Evolutionary conservation across 306 rosid species (phyloP).

Genomic region (Cucurbita moschata): DNA sequence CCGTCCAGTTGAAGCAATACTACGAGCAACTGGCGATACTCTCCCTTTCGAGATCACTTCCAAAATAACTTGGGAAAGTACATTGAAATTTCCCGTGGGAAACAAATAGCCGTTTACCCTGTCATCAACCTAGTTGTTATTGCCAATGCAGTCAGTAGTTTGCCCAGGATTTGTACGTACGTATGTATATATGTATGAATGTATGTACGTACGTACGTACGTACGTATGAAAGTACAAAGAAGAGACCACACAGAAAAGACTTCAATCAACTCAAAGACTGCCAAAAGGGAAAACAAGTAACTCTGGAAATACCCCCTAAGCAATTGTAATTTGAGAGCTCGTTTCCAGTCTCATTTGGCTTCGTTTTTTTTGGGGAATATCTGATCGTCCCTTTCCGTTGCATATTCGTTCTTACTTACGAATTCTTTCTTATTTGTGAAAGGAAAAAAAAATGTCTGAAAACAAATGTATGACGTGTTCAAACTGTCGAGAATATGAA

Average conservation of each 20-base stretch:
- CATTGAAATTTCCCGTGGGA: conserved; percentile 47
- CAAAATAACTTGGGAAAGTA: conserved; percentile 40
- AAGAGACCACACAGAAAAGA: background rate
- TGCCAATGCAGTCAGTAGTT: conserved; percentile 25
- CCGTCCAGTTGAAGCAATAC: conserved; percentile 64
- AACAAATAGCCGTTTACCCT: conserved; percentile 82
- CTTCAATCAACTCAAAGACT: background rate
- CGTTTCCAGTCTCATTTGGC: background rate
- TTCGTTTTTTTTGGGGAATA: background rate
- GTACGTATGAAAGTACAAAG: background rate
- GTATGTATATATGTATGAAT: background rate
- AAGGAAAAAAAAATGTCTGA: background rate
- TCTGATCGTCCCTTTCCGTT: background rate
- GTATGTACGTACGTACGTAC: background rate
- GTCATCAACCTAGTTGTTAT: conserved; percentile 59
- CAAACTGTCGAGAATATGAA: background rate
- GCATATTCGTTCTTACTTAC: background rate
- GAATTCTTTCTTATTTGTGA: background rate
- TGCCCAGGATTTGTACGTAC: background rate
- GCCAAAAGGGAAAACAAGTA: background rate
- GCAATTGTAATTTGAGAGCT: background rate
- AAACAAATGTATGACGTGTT: background rate
- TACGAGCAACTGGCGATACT: conserved; percentile 53
- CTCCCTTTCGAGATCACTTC: conserved; percentile 56
- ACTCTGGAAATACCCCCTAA: background rate